Conservation (phyloP, 306 rosid species). For the Rosa lucieae region DNA sequence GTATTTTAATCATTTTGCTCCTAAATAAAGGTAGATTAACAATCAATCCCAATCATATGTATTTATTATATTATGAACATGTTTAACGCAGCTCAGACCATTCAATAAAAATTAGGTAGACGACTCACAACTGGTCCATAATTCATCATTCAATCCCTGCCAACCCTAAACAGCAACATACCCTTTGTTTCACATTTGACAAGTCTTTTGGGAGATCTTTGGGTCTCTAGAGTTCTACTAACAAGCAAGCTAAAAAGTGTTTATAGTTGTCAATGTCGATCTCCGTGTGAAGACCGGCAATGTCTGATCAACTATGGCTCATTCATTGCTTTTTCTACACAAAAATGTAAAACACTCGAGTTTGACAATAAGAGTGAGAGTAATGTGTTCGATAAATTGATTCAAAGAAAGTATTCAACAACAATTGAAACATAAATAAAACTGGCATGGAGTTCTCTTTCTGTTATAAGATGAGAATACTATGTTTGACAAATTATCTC, state of each 20-base stretch:
- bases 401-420: too few species aligned
- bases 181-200: background rate
- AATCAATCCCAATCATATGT: background rate
- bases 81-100: background rate
- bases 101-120: background rate
- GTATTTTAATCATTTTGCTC: conserved; percentile 6
- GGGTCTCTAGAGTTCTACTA: background rate
- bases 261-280: background rate
- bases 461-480: too few species aligned
- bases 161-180: background rate
- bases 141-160: background rate
- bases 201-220: background rate
- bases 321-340: too few species aligned
- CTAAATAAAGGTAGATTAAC: background rate
- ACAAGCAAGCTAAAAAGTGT: background rate
- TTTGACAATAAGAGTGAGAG: too few species aligned
- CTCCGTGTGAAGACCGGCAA: background rate
- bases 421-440: too few species aligned
- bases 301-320: background rate
- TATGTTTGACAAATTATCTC: background rate
- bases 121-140: background rate
- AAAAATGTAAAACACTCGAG: too few species aligned
- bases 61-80: background rate
- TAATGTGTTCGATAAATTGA: too few species aligned
- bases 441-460: too few species aligned